These are phyloP conservation scores for Prinsepia uniflora DNA, from an alignment of 306 rosid genomes.

Conservation along the genomic window DNA sequence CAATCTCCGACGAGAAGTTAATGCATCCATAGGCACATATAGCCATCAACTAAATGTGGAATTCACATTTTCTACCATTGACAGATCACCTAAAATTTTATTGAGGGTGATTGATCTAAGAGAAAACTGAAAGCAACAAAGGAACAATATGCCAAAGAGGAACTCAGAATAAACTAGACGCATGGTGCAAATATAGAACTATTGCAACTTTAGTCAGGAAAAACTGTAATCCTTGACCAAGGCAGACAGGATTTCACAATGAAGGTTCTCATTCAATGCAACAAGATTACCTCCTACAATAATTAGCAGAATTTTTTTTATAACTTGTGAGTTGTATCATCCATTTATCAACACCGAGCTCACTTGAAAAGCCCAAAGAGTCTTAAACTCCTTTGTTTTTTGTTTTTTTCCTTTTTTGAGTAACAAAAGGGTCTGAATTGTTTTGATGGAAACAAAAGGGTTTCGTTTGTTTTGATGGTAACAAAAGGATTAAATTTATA, in stretches of 20 bases:
- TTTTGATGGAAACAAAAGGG: background rate
- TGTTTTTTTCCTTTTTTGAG: background rate
- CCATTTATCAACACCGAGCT: background rate
- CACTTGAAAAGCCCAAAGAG: background rate
- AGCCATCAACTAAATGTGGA: conserved; percentile 5
- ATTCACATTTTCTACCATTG: background rate
- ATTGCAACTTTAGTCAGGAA: background rate
- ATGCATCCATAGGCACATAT: conserved; percentile 1
- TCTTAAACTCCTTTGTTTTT: background rate
- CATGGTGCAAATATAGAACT: conserved; percentile 2
- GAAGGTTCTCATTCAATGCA: background rate
- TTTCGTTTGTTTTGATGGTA: background rate
- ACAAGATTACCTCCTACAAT: background rate
- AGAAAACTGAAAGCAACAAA: background rate
- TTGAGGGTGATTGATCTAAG: background rate
- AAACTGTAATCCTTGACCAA: conserved; percentile 2
- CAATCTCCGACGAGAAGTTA: conserved; percentile 8
- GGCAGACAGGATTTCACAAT: background rate
- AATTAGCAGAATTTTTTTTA: background rate
- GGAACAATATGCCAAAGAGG: background rate
- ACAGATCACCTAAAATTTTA: background rate
- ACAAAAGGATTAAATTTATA: too few species aligned
- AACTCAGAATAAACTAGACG: background rate
- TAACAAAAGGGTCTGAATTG: too few species aligned
- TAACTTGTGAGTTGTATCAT: background rate